A percentile compares a stretch with the other conserved stretches of the same genome.
Evolutionary conservation across 208 protist species (phyloP).

Genomic region (Wallacemonas sp.): DNA sequence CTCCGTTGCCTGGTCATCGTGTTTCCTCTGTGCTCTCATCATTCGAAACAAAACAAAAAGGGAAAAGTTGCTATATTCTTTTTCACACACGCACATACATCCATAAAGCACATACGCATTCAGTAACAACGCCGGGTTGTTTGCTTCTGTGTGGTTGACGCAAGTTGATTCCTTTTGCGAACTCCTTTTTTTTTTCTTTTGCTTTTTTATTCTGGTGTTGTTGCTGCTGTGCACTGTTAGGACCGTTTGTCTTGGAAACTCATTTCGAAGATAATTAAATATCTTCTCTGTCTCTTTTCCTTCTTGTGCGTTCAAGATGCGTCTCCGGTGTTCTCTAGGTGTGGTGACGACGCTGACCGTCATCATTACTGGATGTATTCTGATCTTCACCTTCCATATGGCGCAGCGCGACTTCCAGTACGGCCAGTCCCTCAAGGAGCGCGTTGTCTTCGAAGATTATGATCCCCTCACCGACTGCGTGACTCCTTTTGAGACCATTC

Average conservation of each 20-base stretch:
- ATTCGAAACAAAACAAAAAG: no score
- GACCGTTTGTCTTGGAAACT: no score
- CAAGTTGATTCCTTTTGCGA: neutral
- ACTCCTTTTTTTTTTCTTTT: neutral
- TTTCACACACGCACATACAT: no score
- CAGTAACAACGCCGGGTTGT: no score
- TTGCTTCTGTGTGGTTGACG: no score
- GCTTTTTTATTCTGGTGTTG: neutral
- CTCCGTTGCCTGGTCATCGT: neutral
- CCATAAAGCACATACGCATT: no score
- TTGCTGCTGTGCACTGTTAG: neutral
- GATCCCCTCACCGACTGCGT: constrained; percentile 43
- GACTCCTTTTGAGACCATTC: constrained; percentile 42
- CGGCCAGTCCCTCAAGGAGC: constrained; percentile 16
- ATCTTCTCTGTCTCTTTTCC: no score
- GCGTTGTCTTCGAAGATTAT: constrained; percentile 17
- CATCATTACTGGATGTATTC: neutral
- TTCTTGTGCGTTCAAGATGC: no score
- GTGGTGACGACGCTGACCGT: constrained; percentile 1
- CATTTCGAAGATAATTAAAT: no score
- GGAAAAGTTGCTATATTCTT: no score
- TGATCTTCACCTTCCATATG: constrained; percentile 1
- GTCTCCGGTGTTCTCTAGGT: constrained; percentile 4
- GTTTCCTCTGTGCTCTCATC: neutral
- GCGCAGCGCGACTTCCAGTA: constrained; percentile 9